Evolutionary conservation across 768 basidiomycete genomes (phyloP).

Genomic region (Tylopilus plumbeoviolaceoides): DNA sequence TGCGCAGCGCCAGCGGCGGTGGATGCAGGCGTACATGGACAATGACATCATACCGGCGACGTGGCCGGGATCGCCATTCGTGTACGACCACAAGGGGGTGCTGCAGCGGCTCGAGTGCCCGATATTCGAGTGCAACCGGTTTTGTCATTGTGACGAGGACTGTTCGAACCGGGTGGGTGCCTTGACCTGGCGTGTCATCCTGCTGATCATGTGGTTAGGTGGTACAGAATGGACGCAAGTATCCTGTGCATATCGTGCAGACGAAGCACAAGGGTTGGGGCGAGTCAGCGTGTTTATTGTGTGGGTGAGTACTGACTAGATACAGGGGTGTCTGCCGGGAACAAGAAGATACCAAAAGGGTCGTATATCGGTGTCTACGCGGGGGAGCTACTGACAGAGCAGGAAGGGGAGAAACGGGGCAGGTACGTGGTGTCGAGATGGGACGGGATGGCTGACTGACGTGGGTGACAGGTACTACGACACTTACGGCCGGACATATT

Average conservation of each 20-base stretch:
- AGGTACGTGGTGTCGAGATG: conserved; percentile 38
- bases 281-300: conserved; percentile 27
- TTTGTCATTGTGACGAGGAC: conserved; percentile 76
- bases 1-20: conserved; percentile 49
- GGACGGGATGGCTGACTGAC: not conserved
- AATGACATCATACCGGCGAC: conserved; percentile 24
- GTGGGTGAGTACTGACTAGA: not conserved
- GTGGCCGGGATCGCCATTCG: conserved; percentile 50
- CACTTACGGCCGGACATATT: conserved; percentile 67
- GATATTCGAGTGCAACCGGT: conserved; percentile 83
- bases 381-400: conserved; percentile 75
- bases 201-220: conserved; percentile 44
- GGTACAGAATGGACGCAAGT: conserved; percentile 74
- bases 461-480: conserved; percentile 58
- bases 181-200: not conserved
- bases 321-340: conserved; percentile 67
- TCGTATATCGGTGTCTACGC: conserved; percentile 82
- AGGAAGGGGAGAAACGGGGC: conserved; percentile 64
- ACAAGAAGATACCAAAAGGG: conserved; percentile 60
- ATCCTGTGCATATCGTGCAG: conserved; percentile 59
- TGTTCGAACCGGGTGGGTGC: conserved; percentile 66
- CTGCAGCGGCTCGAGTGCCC: conserved; percentile 52
- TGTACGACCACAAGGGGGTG: conserved; percentile 60
- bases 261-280: conserved; percentile 86
- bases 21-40: conserved; percentile 22